Conservation (phyloP, 768 basidiomycete genomes). For the Kwoniella pini region DNA sequence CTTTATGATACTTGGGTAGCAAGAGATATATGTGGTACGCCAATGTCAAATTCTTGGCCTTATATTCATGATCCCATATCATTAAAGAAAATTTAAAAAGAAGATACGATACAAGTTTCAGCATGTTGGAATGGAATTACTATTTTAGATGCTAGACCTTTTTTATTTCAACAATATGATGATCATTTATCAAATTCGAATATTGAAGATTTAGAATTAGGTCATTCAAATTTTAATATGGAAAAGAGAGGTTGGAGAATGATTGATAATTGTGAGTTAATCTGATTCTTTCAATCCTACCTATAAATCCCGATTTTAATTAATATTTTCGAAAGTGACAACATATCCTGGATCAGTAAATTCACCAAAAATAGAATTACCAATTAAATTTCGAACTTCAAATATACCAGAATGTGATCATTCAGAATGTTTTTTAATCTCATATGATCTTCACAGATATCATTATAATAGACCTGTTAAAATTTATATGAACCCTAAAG, state of each 20-base stretch:
- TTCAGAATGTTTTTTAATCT: slow-evolving; percentile 23
- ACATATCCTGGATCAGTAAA: slow-evolving; percentile 16
- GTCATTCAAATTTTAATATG: not conserved
- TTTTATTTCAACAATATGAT: slow-evolving; percentile 5
- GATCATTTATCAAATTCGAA: not conserved
- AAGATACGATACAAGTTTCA: slow-evolving; percentile 5
- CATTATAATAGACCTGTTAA: slow-evolving; percentile 11
- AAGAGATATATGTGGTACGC: slow-evolving; percentile 25
- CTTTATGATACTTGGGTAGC: slow-evolving; percentile 26
- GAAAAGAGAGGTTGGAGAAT: slow-evolving; percentile 26
- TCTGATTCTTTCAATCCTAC: not conserved
- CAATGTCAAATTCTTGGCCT: slow-evolving; percentile 16
- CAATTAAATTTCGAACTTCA: slow-evolving; percentile 22
- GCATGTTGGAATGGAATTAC: slow-evolving; percentile 46
- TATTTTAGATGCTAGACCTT: slow-evolving; percentile 25
- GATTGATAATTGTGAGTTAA: slow-evolving; percentile 10
- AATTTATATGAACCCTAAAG: slow-evolving; percentile 25
- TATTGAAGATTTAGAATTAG: not conserved
- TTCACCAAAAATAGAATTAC: slow-evolving; percentile 18
- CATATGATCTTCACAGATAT: slow-evolving; percentile 25
- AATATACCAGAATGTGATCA: slow-evolving; percentile 23
- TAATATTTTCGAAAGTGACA: not conserved
- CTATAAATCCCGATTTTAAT: too few relatives aligned
- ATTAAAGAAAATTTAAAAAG: not conserved
- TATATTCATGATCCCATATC: slow-evolving; percentile 13